Base-by-base conservation (phyloP, 495 filamentous ascomycete species). In the Haplographium delicatum region DNA sequence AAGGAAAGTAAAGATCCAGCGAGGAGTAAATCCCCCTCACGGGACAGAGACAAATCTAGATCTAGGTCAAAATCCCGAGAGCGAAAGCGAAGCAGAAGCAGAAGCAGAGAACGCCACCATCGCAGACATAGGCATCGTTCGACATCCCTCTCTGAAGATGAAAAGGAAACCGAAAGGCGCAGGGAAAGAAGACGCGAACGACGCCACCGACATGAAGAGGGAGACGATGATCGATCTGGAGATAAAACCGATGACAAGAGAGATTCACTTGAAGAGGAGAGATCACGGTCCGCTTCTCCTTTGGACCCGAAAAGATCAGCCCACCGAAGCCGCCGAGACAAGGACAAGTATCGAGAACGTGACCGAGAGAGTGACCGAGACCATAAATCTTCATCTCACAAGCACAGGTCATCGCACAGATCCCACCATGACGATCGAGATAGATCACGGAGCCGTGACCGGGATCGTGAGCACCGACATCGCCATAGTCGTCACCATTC, bases 121-220 rank as follows among this genome's bases (percentile, higher is more conserved):
- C 75, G 74, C 41, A 68, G 66, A 34, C 73, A 80, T 62, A 79
- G 78, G n/a, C 73, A 81, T 54, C 79, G 74, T 10, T 84, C 82
- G 3, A 59, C 68, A 6, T 80, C 72, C 22, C 57, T 61, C 10
- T 68, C 75, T 0, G 68, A 72, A 10, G 68, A 68, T 24, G 70
- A 68, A 13, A 72, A 72, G 22, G 74, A 78, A 23, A 76, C 72
- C 13, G 73, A 81, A 25, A 62, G 65, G 39, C 60, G 67, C 26
- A 68, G 68, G 10, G 76, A 78, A 26, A 66, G 67, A 45, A 66
- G 67, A 5, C 59, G 64, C 44, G 67, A 58, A 47, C 58, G 58
- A 61, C 58, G 51, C 19, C 54, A 54, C 4, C 54, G 55, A 8
- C 28, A 41, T 11, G 47, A 61, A 37, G 55, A 61, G 44, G 52